phyloP scores from a whole-genome alignment of 352 stramenopile genomes.

The Pythium aquatile region DNA sequence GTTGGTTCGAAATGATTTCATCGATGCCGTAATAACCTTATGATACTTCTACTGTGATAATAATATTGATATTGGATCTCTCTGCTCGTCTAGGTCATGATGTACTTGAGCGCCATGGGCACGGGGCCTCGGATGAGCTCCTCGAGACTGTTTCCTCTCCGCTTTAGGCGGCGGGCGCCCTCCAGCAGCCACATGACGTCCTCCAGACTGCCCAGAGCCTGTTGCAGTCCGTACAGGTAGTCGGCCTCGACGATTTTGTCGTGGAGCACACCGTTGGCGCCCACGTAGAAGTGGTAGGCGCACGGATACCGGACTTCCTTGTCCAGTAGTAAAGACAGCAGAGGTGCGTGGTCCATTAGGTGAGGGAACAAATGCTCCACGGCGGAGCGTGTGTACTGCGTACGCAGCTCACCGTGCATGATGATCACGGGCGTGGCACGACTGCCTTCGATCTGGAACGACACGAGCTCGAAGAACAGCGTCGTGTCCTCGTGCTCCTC shows the following conservation, averaged over 20 bases:
- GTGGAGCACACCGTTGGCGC: slow-evolving; percentile 15
- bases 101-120: slow-evolving; percentile 15
- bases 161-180: slow-evolving; percentile 4
- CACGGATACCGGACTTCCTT: slow-evolving; percentile 41
- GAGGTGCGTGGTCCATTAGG: slow-evolving; percentile 28
- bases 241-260: slow-evolving; percentile 37
- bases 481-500: not conserved
- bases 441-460: slow-evolving; percentile 15
- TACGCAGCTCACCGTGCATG: slow-evolving; percentile 33
- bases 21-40: no score
- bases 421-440: slow-evolving; percentile 17
- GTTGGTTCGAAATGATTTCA: no score
- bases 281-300: slow-evolving; percentile 46
- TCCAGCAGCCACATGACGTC: slow-evolving; percentile 43
- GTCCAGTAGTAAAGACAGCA: slow-evolving; percentile 50
- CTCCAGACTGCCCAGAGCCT: slow-evolving; percentile 33
- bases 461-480: slow-evolving; percentile 26
- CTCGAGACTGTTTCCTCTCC: slow-evolving; percentile 16
- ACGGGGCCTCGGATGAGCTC: slow-evolving; percentile 14
- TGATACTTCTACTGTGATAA: no score
- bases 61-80: no score
- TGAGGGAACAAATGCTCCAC: slow-evolving; percentile 54
- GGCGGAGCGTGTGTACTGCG: slow-evolving; percentile 46
- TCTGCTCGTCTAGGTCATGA: slow-evolving; percentile 10
- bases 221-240: slow-evolving; percentile 35